Conservation (phyloP, 371 early-diverging fungal species). For the Syncephalastrum monosporum region DNA sequence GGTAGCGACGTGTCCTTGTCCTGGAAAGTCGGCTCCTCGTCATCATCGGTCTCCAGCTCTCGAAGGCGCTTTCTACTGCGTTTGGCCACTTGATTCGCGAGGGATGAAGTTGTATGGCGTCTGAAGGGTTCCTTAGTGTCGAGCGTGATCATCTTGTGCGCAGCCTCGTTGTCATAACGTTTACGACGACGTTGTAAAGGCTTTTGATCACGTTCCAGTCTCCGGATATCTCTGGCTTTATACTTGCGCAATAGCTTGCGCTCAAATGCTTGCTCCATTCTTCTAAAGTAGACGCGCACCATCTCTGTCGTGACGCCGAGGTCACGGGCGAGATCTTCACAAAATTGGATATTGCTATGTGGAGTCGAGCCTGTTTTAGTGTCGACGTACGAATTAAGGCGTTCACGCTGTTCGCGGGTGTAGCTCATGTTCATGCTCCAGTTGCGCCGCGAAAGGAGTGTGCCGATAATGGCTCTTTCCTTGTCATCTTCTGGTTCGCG, state of each 20-base stretch:
- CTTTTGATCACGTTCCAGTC: slow-evolving; percentile 1
- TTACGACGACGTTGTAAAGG: neutral
- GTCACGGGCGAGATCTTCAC: slow-evolving; percentile 31
- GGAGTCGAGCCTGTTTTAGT: slow-evolving; percentile 39
- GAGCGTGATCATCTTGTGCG: slow-evolving; percentile 6
- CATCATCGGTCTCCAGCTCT: too few relatives aligned
- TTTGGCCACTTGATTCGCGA: too few relatives aligned
- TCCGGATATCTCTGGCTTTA: too few relatives aligned
- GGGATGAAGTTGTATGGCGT: neutral
- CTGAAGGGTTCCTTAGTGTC: slow-evolving; percentile 7
- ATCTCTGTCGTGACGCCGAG: slow-evolving; percentile 26
- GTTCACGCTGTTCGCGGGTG: slow-evolving; percentile 28
- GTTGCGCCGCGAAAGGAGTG: slow-evolving; percentile 30
- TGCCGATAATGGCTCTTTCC: neutral
- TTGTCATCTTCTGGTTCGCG: slow-evolving; percentile 2
- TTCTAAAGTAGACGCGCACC: slow-evolving; percentile 45
- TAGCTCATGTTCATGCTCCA: slow-evolving; percentile 45
- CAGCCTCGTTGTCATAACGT: neutral
- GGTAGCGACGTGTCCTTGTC: too few relatives aligned
- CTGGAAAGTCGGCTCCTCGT: too few relatives aligned
- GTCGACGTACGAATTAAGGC: slow-evolving; percentile 42
- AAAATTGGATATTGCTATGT: slow-evolving; percentile 25
- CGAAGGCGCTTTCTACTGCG: too few relatives aligned
- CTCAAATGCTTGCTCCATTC: slow-evolving; percentile 33
- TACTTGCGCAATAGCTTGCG: slow-evolving; percentile 6